These are phyloP conservation scores for Dalbergia oliveri DNA, from an alignment of 306 rosid species.

Conservation along the genomic window DNA sequence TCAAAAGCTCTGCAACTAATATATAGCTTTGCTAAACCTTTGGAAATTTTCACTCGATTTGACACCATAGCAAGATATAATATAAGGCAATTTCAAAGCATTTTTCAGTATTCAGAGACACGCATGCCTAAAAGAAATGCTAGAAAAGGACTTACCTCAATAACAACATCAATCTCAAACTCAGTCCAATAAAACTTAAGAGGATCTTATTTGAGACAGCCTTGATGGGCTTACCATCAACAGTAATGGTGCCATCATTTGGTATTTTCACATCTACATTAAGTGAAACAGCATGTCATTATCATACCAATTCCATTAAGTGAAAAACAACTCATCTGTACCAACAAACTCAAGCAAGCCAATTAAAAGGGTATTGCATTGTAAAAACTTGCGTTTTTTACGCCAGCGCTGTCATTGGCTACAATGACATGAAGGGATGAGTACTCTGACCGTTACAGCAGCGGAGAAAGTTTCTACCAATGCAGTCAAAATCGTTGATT, in stretches of 20 bases:
- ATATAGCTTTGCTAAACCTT: neutral
- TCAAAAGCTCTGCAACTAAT: neutral
- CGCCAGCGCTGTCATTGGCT: slow-evolving; percentile 98
- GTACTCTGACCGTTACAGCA: slow-evolving; percentile 92
- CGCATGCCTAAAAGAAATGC: too few species aligned
- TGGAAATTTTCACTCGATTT: too few species aligned
- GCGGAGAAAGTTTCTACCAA: slow-evolving; percentile 92
- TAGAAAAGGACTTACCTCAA: slow-evolving; percentile 67
- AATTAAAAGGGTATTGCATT: slow-evolving; percentile 10
- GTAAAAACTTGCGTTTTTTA: slow-evolving; percentile 75
- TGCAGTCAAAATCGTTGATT: slow-evolving; percentile 95
- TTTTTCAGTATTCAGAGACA: neutral
- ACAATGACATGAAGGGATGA: slow-evolving; percentile 91
- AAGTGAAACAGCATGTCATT: slow-evolving; percentile 35
- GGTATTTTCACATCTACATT: slow-evolving; percentile 87
- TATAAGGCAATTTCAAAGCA: neutral
- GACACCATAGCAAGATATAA: neutral
- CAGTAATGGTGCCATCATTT: slow-evolving; percentile 73
- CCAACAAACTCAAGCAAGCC: slow-evolving; percentile 21
- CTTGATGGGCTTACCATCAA: too few species aligned
- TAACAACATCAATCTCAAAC: slow-evolving; percentile 95
- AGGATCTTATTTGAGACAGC: slow-evolving; percentile 90
- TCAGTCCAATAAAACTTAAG: slow-evolving; percentile 97
- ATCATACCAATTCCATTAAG: neutral
- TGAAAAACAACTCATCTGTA: neutral